Conservation (phyloP, 202 grass and related monocot genomes). For the Cymbopogon flexuosus region DNA sequence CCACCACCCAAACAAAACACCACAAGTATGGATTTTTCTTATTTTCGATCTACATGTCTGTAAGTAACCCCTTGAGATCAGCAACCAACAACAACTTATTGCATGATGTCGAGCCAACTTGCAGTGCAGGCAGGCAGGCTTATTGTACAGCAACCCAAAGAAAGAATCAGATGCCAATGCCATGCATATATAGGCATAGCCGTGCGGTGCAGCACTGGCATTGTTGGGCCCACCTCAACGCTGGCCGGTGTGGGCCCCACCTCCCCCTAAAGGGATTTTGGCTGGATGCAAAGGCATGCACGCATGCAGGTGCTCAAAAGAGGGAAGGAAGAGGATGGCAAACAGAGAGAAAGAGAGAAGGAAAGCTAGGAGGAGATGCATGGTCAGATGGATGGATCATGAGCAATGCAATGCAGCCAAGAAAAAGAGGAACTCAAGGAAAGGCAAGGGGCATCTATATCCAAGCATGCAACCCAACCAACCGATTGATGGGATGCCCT, state of each 20-base stretch:
- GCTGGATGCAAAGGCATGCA: neutral
- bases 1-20: neutral
- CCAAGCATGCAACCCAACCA: neutral
- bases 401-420: neutral
- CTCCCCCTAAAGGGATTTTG: neutral
- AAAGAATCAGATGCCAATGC: neutral
- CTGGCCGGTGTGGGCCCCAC: neutral
- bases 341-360: neutral
- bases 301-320: constrained; percentile 1
- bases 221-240: neutral
- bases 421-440: neutral
- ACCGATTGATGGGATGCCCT: neutral
- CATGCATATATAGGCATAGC: neutral
- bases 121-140: neutral
- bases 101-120: neutral
- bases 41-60: neutral
- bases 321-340: neutral
- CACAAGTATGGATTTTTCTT: neutral
- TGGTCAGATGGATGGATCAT: neutral
- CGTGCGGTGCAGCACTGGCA: neutral
- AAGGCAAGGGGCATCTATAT: neutral
- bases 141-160: neutral
- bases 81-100: neutral
- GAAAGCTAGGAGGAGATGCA: neutral
- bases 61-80: neutral